Conservation (phyloP, 305 asterid species). For the Ajuga reptans region DNA sequence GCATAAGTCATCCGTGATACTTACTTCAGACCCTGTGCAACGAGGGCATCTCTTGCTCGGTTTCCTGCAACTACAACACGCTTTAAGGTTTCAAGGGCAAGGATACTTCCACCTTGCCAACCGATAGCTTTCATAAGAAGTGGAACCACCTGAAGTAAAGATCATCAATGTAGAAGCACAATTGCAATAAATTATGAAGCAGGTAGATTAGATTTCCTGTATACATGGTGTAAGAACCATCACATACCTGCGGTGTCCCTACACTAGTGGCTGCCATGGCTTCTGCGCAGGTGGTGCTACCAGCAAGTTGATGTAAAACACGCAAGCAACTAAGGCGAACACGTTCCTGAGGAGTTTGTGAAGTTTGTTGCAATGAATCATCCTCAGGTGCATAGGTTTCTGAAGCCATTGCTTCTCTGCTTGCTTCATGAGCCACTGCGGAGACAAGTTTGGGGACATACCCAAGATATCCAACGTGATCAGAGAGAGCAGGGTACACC, state of each 20-base stretch:
- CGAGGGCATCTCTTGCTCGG: slow-evolving; percentile 96
- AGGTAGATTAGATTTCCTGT: slow-evolving; percentile 4
- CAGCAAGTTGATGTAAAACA: slow-evolving; percentile 95
- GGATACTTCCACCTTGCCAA: slow-evolving; percentile 99
- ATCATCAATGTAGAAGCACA: slow-evolving; percentile 17
- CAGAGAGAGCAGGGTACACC: slow-evolving; percentile 96
- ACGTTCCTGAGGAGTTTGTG: slow-evolving; percentile 85
- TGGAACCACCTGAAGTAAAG: slow-evolving; percentile 75
- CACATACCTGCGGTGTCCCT: slow-evolving; percentile 85
- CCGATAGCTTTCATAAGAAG: slow-evolving; percentile 98
- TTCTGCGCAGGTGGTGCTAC: slow-evolving; percentile 96
- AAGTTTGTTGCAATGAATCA: slow-evolving; percentile 38
- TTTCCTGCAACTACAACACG: slow-evolving; percentile 96
- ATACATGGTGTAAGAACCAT: slow-evolving; percentile 1
- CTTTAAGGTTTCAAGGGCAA: slow-evolving; percentile 96
- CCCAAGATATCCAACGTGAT: slow-evolving; percentile 97
- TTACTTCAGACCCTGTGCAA: slow-evolving; percentile 98
- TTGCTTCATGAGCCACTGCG: slow-evolving; percentile 90
- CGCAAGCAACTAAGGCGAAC: slow-evolving; percentile 97
- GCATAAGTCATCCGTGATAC: slow-evolving; percentile 18
- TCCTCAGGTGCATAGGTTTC: slow-evolving; percentile 55
- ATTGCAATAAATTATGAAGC: background rate
- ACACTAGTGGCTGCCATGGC: slow-evolving; percentile 99
- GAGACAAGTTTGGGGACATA: slow-evolving; percentile 94
- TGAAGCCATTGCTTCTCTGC: slow-evolving; percentile 89